Conservation (phyloP, 2,329 filamentous ascomycete genomes). For the Didymella pinodella region DNA sequence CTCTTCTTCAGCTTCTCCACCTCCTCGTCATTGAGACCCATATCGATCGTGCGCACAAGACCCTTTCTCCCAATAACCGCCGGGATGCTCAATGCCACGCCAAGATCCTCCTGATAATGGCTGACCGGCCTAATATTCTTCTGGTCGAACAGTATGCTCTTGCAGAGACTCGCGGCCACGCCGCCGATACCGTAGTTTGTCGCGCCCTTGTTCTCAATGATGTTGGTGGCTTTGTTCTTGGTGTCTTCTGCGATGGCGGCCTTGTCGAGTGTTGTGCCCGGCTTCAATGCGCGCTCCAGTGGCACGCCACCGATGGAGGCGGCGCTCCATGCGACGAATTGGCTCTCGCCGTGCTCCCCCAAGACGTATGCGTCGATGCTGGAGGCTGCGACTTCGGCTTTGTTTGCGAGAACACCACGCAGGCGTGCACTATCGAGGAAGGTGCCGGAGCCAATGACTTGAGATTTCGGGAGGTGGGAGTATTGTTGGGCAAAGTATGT, state of each 20-base stretch:
- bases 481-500: conserved; percentile 32
- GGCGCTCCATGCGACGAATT: conserved; percentile 31
- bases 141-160: conserved; percentile 26
- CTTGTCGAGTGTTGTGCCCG: conserved; percentile 7
- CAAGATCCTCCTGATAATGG: conserved; percentile 24
- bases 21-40: conserved; percentile 14
- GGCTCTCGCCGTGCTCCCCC: conserved; percentile 30
- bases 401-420: conserved; percentile 23
- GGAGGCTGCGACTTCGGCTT: conserved; percentile 23
- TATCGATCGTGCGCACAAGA: conserved; percentile 1
- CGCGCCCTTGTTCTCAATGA: conserved; percentile 32
- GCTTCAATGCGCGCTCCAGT: conserved; percentile 1
- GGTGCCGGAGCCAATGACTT: conserved; percentile 33
- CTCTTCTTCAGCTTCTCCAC: conserved; percentile 21
- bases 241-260: conserved; percentile 22
- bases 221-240: conserved; percentile 26
- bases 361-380: conserved; percentile 30
- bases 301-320: conserved; percentile 26
- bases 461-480: conserved; percentile 22
- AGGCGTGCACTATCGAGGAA: conserved; percentile 34
- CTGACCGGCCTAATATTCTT: conserved; percentile 26
- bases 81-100: conserved; percentile 29
- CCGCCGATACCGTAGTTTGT: conserved; percentile 35
- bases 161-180: conserved; percentile 30
- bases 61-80: conserved; percentile 27